A percentile compares a stretch with the other conserved stretches of the same genome.
Conservation (phyloP, 805 yeast genomes). For the Debaryomyces castellii region DNA sequence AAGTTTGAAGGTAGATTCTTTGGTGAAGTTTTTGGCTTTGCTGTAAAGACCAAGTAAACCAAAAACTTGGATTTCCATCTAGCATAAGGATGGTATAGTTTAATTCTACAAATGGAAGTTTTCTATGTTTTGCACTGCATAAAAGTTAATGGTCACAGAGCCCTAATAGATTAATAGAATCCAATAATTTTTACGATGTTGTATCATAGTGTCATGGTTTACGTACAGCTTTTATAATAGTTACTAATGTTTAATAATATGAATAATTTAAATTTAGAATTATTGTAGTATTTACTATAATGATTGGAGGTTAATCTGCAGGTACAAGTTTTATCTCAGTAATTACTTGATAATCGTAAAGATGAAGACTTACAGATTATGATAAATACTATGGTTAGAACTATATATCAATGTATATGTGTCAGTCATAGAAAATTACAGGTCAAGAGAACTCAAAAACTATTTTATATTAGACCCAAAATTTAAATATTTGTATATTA, state of each 20-base stretch:
- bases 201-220: neutral
- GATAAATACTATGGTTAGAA: no score
- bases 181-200: neutral
- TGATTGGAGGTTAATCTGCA: no score
- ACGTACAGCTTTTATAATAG: neutral
- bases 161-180: neutral
- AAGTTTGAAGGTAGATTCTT: slow-evolving; percentile 42
- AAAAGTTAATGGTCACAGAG: neutral
- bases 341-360: no score
- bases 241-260: neutral
- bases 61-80: neutral
- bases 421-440: no score
- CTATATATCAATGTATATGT: no score
- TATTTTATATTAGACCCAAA: no score
- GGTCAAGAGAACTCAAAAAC: no score
- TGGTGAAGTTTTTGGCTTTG: slow-evolving; percentile 41
- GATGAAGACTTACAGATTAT: no score
- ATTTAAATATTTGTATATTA: no score
- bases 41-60: slow-evolving; percentile 11
- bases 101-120: neutral
- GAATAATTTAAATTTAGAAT: neutral
- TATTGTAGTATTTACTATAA: neutral
- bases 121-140: neutral
- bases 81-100: neutral
- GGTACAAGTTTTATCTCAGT: no score